Evolutionary conservation across 1,284 basidiomycete species (phyloP).

Genomic region (Cryptococcus sp.): DNA sequence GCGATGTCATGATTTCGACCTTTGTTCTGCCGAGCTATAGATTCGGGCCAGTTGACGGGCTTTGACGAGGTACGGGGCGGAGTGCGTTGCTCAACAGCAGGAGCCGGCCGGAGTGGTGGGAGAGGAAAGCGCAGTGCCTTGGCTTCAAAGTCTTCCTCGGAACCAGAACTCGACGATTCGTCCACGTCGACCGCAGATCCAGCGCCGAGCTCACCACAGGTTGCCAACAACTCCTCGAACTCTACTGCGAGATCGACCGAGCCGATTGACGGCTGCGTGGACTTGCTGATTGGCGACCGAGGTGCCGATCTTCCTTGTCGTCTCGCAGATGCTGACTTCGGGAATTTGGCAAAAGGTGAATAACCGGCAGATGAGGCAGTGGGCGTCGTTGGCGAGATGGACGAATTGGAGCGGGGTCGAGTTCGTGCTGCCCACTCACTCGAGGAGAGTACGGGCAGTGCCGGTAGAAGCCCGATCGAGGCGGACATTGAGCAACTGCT

Average conservation of each 20-base stretch:
- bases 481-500: slow-evolving; percentile 4
- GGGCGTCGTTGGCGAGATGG: slow-evolving; percentile 13
- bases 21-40: slow-evolving; percentile 1
- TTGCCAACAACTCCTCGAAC: slow-evolving; percentile 28
- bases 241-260: slow-evolving; percentile 27
- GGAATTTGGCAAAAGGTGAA: too few species aligned
- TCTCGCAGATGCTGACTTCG: too few species aligned
- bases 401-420: slow-evolving; percentile 1
- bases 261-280: not conserved
- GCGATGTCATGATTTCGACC: not conserved
- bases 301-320: too few species aligned
- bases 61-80: not conserved
- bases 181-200: slow-evolving; percentile 13
- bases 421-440: slow-evolving; percentile 15
- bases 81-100: not conserved
- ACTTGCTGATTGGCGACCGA: too few species aligned
- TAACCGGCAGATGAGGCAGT: too few species aligned
- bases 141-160: slow-evolving; percentile 9
- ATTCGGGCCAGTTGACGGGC: not conserved
- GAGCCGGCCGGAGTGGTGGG: slow-evolving; percentile 8
- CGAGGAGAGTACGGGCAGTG: slow-evolving; percentile 26
- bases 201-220: slow-evolving; percentile 21
- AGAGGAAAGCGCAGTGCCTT: slow-evolving; percentile 13
- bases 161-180: slow-evolving; percentile 3
- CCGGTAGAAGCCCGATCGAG: slow-evolving; percentile 18